A percentile compares a stretch with the other conserved stretches of the same genome.
Evolutionary conservation across 140 eudicot species (phyloP).

Genomic region (Oenanthe javanica): DNA sequence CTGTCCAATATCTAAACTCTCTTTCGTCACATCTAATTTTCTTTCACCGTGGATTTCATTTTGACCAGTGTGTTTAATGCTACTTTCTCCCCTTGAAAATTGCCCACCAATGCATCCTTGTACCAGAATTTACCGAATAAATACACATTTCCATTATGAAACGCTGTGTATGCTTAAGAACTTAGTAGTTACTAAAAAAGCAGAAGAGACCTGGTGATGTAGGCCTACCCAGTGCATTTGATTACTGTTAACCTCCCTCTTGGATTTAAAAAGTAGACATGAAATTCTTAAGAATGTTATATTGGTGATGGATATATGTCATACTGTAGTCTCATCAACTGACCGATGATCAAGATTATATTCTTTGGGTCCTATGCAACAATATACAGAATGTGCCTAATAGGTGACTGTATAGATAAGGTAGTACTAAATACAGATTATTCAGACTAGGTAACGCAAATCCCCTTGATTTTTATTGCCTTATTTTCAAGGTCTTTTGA

Average conservation of each 20-base stretch:
- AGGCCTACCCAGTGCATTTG: neutral
- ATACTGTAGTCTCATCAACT: neutral
- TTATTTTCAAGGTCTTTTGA: neutral
- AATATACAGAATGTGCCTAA: neutral
- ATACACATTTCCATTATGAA: constrained; percentile 7
- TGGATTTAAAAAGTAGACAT: neutral
- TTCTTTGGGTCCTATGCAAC: neutral
- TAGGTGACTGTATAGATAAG: neutral
- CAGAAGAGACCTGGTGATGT: neutral
- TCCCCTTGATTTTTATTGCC: neutral
- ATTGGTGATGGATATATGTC: neutral
- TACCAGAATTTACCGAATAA: constrained; percentile 27
- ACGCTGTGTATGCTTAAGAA: neutral
- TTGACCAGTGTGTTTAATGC: constrained; percentile 5
- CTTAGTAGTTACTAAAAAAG: neutral
- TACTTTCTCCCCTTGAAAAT: constrained; percentile 13
- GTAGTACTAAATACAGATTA: too few relatives aligned
- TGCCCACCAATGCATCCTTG: constrained; percentile 9
- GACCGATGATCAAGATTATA: neutral
- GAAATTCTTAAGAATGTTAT: neutral
- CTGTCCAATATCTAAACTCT: constrained; percentile 4
- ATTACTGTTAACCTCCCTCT: neutral
- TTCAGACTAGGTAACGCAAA: neutral
- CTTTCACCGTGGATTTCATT: constrained; percentile 11
- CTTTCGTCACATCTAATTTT: neutral